Conservation (phyloP, 2,329 filamentous ascomycete genomes). For the Fonsecaea monophora region DNA sequence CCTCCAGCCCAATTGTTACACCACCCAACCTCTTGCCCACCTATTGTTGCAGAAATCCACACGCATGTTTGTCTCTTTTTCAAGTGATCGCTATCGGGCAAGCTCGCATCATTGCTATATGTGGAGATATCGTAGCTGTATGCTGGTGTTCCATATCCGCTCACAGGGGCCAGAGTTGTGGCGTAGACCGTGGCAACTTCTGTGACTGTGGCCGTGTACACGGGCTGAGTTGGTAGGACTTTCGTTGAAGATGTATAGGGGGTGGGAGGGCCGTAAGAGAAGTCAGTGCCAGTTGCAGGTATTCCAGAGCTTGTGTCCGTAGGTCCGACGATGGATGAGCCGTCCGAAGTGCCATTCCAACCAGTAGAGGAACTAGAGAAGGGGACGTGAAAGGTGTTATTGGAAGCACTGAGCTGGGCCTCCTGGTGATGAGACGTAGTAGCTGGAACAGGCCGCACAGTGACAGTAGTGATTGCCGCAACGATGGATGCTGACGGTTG, state of each 20-base stretch:
- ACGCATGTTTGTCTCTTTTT: slow-evolving; percentile 40
- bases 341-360: slow-evolving; percentile 28
- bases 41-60: slow-evolving; percentile 38
- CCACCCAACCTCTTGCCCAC: slow-evolving; percentile 35
- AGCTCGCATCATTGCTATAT: slow-evolving; percentile 13
- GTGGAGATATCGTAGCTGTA: slow-evolving; percentile 14
- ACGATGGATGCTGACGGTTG: slow-evolving; percentile 20
- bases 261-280: background rate
- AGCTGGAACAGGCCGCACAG: slow-evolving; percentile 24
- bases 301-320: background rate
- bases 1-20: slow-evolving; percentile 40
- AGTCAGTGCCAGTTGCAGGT: background rate
- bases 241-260: background rate
- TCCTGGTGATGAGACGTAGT: slow-evolving; percentile 11
- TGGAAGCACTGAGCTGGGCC: background rate
- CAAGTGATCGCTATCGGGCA: background rate
- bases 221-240: slow-evolving; percentile 4
- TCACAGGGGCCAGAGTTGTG: slow-evolving; percentile 4
- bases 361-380: slow-evolving; percentile 29
- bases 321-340: slow-evolving; percentile 13
- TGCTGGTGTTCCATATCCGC: slow-evolving; percentile 1
- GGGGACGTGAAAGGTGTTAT: slow-evolving; percentile 13
- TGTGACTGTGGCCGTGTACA: slow-evolving; percentile 9
- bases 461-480: slow-evolving; percentile 29
- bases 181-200: slow-evolving; percentile 20